phyloP scores from a whole-genome alignment of 2,329 filamentous ascomycete genomes.

The Mollisiaceae sp. region DNA sequence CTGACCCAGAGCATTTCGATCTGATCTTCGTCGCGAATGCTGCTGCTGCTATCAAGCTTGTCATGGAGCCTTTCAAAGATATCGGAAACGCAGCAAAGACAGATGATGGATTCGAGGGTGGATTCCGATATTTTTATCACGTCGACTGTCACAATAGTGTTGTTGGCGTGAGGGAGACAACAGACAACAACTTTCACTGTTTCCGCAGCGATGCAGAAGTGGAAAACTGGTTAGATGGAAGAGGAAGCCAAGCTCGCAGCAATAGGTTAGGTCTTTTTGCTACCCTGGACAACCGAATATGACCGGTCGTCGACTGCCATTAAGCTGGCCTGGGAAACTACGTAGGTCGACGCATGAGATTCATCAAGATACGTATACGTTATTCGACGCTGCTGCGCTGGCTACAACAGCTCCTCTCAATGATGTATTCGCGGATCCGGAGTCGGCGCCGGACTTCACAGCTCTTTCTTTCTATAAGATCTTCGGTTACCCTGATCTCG shows the following conservation, averaged over 20 bases:
- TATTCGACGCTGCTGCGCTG: conserved; percentile 82
- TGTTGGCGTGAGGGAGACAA: conserved; percentile 77
- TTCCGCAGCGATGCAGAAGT: conserved; percentile 66
- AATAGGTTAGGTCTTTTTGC: conserved; percentile 63
- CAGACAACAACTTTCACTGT: conserved; percentile 63
- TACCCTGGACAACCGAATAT: conserved; percentile 63
- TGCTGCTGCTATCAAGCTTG: conserved; percentile 87
- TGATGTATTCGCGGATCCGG: conserved; percentile 56
- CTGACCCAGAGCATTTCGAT: conserved; percentile 79
- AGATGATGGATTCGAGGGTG: conserved; percentile 65
- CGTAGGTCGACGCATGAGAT: conserved; percentile 42
- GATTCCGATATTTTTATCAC: conserved; percentile 84
- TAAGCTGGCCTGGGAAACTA: conserved; percentile 65
- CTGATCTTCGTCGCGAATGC: conserved; percentile 89
- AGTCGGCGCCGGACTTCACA: conserved; percentile 76
- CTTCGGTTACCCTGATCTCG: conserved; percentile 90
- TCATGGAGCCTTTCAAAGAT: conserved; percentile 75
- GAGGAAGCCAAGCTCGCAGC: conserved; percentile 25
- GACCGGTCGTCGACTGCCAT: conserved; percentile 69
- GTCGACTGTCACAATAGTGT: conserved; percentile 83
- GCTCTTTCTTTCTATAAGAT: conserved; percentile 92
- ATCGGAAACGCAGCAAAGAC: conserved; percentile 62
- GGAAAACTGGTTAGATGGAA: conserved; percentile 61
- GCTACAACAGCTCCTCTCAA: conserved; percentile 77
- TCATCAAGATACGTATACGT: conserved; percentile 57